Percentiles rank a stretch among this genome's conserved stretches.
Evolutionary conservation across 768 basidiomycete species (phyloP).

Genomic region (Naganishia kalamii): DNA sequence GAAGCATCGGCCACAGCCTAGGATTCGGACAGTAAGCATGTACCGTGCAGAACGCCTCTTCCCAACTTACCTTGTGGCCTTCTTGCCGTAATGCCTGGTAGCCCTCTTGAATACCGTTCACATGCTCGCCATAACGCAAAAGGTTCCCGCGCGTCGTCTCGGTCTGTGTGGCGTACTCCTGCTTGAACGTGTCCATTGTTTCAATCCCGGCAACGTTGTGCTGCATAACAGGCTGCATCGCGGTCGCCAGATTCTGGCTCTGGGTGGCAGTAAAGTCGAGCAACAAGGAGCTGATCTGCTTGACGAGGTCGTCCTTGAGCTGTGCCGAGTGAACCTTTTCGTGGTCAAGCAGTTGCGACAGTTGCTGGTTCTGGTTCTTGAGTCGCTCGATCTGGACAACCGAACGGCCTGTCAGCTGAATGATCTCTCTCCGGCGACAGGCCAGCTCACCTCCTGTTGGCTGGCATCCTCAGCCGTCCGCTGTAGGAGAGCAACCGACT

Average conservation of each 20-base stretch:
- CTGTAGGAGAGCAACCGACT: constrained; percentile 54
- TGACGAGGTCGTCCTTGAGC: constrained; percentile 67
- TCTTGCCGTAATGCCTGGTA: neutral
- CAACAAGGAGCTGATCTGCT: constrained; percentile 65
- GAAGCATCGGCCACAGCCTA: neutral
- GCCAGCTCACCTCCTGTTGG: constrained; percentile 30
- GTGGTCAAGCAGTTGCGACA: constrained; percentile 58
- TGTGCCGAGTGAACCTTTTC: constrained; percentile 64
- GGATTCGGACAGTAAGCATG: neutral
- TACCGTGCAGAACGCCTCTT: no score
- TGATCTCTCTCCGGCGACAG: neutral
- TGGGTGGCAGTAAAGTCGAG: constrained; percentile 64
- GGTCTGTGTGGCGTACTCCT: constrained; percentile 35
- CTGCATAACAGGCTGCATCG: constrained; percentile 54
- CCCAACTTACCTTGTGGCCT: constrained; percentile 11
- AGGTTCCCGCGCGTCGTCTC: constrained; percentile 24
- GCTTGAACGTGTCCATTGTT: constrained; percentile 52
- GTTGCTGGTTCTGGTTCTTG: constrained; percentile 62
- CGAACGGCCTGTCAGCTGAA: neutral
- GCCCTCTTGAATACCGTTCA: constrained; percentile 19
- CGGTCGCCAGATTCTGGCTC: constrained; percentile 60
- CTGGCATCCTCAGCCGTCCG: constrained; percentile 34
- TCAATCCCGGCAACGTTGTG: constrained; percentile 58
- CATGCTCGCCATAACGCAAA: constrained; percentile 23
- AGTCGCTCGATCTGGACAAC: constrained; percentile 53